These are phyloP conservation scores for Lachancea waltii DNA, from an alignment of 805 yeast genomes.

Conservation along the genomic window DNA sequence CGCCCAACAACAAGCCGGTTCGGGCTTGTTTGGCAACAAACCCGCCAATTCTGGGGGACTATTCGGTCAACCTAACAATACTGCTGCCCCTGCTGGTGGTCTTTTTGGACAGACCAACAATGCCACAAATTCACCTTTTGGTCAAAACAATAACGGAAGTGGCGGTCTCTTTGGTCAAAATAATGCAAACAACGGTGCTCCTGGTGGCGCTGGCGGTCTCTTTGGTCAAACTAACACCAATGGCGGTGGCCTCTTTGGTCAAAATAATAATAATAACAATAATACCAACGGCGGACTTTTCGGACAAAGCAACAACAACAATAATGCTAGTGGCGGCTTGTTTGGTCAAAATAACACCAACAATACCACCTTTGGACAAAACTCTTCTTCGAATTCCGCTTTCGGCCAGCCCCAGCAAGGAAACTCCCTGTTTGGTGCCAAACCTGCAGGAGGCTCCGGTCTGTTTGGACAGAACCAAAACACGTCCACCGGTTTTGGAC, in stretches of 20 bases:
- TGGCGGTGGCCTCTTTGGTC: conserved; percentile 25
- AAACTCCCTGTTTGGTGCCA: conserved; percentile 19
- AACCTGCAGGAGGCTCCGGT: conserved; percentile 27
- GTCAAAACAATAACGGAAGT: conserved; percentile 21
- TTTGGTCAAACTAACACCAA: no score
- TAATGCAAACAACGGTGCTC: conserved; percentile 12
- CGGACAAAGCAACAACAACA: conserved; percentile 24
- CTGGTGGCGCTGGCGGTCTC: conserved; percentile 36
- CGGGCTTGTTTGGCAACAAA: conserved; percentile 35
- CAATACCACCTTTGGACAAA: conserved; percentile 32
- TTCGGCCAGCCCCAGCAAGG: conserved; percentile 23
- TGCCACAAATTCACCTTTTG: conserved; percentile 25
- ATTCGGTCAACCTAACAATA: conserved; percentile 25
- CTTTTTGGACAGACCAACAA: not conserved
- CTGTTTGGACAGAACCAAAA: conserved; percentile 38
- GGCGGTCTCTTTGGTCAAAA: conserved; percentile 37
- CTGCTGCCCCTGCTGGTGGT: conserved; percentile 25
- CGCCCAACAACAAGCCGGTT: conserved; percentile 30
- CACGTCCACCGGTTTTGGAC: conserved; percentile 34
- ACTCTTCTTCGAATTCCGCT: conserved; percentile 8
- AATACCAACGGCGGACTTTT: conserved; percentile 22
- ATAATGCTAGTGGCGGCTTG: conserved; percentile 25
- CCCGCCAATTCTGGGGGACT: conserved; percentile 25
- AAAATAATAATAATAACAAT: conserved; percentile 18
- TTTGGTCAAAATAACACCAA: conserved; percentile 36